Base-by-base conservation (phyloP, 1,139 yeast genomes). In the Kazachstania sp. region DNA sequence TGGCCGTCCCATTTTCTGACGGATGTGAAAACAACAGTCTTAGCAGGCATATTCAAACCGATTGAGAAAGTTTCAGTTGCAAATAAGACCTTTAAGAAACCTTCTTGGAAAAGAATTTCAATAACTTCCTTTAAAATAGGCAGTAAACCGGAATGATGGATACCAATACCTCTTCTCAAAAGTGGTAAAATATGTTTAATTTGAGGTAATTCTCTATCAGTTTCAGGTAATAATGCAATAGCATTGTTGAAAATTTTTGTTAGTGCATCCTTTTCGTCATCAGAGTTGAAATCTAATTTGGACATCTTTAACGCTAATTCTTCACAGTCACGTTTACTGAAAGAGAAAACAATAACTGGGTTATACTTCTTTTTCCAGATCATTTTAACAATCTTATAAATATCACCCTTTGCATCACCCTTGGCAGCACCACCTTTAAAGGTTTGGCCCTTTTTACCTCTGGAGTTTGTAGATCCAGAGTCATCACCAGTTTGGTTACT, bases 61-160 rank as follows among this genome's bases (percentile, higher is more conserved):
- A 92, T 94, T 15, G 98, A 94, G 65, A 92, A 94, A 1, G 99
- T 92, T 68, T 92, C 99, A 0, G 99, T 92, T 1, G 98, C 98
- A 69, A 94, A 92, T 49, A 92, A 71, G 2, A 92, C 97, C 65
- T 94, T 94, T 49, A 94, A 73, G 45, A 90, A 78, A 15, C 98
- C 98, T 71, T 92, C 97, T 67, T 92, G 98, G 72, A 94, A 94
- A 50, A 94, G 70, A 68, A 94, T 86, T 71, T 94, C 99, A 61
- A 94, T 92, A 49, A 94, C 92, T 69, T 94, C 99, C 64, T 94
- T 94, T 55, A 94, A 73, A 54, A 94, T 94, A 9, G 99, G 99
- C 53, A 94, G 72, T 49, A 94, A 73, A 43, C 99, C 99, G 45
- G 97, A 87, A 68, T 94, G 99, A 70, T 94, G 99, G 59, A 94